A percentile compares a stretch with the other conserved stretches of the same genome.
These are phyloP conservation scores for Physcomitrium patens DNA, from an alignment of 225 moss, liverwort and hornwort species.

Conservation along the genomic window DNA sequence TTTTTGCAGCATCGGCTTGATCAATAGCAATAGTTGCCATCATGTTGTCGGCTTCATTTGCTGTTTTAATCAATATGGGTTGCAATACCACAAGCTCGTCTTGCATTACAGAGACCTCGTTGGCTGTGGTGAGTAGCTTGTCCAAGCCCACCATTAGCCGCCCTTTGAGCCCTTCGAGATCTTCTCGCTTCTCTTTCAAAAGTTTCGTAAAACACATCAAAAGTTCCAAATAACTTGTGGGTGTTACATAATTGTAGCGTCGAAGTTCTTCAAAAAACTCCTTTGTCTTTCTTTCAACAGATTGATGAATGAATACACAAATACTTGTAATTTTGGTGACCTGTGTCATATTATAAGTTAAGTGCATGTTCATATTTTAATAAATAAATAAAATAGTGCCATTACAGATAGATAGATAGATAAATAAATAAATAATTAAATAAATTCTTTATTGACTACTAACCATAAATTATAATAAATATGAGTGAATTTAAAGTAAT, in stretches of 20 bases:
- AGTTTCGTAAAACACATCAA: conserved; percentile 78
- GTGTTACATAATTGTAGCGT: conserved; percentile 83
- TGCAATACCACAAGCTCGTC: conserved; percentile 58
- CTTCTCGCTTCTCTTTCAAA: conserved; percentile 60
- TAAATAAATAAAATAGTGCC: too few species aligned
- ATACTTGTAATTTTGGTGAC: conserved; percentile 47
- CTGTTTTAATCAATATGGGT: conserved; percentile 70
- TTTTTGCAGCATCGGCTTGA: conserved; percentile 67
- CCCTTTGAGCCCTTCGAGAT: conserved; percentile 73
- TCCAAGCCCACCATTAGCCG: conserved; percentile 77
- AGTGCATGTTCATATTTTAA: too few species aligned
- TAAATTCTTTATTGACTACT: too few species aligned
- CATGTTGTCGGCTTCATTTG: conserved; percentile 94
- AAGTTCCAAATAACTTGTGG: conserved; percentile 90
- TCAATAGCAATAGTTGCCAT: conserved; percentile 79
- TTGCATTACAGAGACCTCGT: conserved; percentile 78
- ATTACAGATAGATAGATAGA: too few species aligned
- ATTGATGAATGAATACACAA: conserved; percentile 90
- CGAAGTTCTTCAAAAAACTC: conserved; percentile 78
- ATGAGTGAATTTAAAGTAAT: too few species aligned
- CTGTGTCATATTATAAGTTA: conserved; percentile 26
- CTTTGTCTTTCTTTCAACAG: conserved; percentile 70
- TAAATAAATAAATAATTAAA: too few species aligned
- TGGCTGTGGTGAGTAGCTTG: conserved; percentile 67
- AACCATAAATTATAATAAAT: too few species aligned